phyloP scores from a whole-genome alignment of 495 filamentous ascomycete genomes.

The Oidiodendron maius region DNA sequence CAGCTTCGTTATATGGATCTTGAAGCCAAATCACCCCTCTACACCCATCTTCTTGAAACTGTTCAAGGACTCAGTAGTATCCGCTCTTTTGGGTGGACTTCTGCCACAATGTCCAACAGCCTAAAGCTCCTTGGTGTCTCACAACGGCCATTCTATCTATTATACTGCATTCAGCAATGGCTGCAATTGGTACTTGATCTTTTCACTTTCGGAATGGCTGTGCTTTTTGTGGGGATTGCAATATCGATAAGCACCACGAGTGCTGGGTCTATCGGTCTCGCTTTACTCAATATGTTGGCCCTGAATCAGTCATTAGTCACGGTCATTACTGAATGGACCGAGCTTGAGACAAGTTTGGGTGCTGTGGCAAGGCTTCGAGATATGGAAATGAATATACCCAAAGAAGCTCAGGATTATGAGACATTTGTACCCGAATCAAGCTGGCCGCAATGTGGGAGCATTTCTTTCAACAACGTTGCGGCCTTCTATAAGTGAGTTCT shows the following conservation, averaged over 20 bases:
- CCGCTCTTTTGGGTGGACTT: constrained; percentile 36
- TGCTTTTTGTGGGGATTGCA: neutral
- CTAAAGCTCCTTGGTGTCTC: constrained; percentile 41
- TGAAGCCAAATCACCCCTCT: constrained; percentile 51
- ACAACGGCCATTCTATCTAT: constrained; percentile 48
- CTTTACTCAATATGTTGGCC: constrained; percentile 24
- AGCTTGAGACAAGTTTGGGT: constrained; percentile 29
- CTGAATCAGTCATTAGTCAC: no score
- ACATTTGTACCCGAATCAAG: no score
- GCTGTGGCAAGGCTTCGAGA: no score
- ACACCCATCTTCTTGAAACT: constrained; percentile 48
- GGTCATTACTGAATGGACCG: no score
- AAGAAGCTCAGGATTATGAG: no score
- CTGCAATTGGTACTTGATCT: constrained; percentile 33
- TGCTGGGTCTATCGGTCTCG: constrained; percentile 45
- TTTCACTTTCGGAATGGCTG: constrained; percentile 37
- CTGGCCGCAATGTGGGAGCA: no score
- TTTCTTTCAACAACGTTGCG: no score
- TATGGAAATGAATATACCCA: no score
- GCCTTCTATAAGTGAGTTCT: no score
- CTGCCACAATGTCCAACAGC: constrained; percentile 11
- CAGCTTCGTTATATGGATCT: constrained; percentile 59
- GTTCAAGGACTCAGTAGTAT: constrained; percentile 33
- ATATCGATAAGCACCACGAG: constrained; percentile 12
- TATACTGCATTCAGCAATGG: constrained; percentile 34